Percentiles rank a stretch among this genome's conserved stretches.
These are phyloP conservation scores for Solanum pennellii DNA, from an alignment of 257 asterid species.

Conservation along the genomic window DNA sequence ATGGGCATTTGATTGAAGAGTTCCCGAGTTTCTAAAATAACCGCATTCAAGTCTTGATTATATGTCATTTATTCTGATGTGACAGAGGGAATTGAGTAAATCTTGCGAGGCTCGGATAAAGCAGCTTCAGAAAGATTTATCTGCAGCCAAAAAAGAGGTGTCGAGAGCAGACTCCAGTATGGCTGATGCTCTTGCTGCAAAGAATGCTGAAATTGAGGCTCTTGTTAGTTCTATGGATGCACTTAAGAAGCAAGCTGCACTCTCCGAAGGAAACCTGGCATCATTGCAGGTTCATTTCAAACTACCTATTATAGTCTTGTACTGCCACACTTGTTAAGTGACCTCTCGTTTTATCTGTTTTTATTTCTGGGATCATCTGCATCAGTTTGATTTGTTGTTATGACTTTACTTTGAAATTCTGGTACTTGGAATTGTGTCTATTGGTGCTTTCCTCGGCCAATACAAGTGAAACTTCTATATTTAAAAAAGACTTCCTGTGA, in stretches of 20 bases:
- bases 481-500: neutral
- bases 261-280: constrained; percentile 83
- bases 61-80: constrained; percentile 9
- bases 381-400: neutral
- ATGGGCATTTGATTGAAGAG: constrained; percentile 2
- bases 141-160: constrained; percentile 72
- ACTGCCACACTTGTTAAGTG: neutral
- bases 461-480: neutral
- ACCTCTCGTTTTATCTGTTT: neutral
- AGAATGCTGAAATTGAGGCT: constrained; percentile 92
- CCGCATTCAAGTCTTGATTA: neutral
- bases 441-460: neutral
- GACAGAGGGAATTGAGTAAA: constrained; percentile 90
- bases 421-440: neutral
- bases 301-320: neutral
- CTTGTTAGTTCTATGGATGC: constrained; percentile 66
- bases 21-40: neutral
- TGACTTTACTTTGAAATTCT: neutral
- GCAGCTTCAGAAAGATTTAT: constrained; percentile 75
- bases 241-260: constrained; percentile 86
- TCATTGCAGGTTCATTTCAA: constrained; percentile 63
- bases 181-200: constrained; percentile 86
- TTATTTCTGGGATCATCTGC: neutral
- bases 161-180: constrained; percentile 67
- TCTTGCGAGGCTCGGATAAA: constrained; percentile 73